phyloP scores from a whole-genome alignment of 805 yeast species.

The Candida railenensis region DNA sequence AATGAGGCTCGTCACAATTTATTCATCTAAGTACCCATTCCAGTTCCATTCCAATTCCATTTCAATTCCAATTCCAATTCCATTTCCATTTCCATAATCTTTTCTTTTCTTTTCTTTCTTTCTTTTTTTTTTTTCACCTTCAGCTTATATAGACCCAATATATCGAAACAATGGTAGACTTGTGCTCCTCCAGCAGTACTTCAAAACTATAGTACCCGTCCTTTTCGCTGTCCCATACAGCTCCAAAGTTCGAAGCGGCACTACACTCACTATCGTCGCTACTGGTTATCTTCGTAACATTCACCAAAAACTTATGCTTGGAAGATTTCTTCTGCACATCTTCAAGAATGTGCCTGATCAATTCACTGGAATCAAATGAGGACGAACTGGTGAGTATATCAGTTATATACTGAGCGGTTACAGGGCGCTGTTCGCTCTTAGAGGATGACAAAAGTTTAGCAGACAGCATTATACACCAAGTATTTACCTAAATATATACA shows the following conservation, averaged over 20 bases:
- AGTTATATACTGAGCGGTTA: slow-evolving; percentile 14
- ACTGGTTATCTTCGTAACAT: slow-evolving; percentile 34
- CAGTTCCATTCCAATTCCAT: not conserved
- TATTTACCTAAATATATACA: not conserved
- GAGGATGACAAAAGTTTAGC: slow-evolving; percentile 7
- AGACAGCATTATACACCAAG: not conserved
- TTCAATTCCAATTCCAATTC: not conserved
- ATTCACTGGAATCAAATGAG: slow-evolving; percentile 15
- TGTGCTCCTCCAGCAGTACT: slow-evolving; percentile 13
- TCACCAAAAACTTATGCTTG: slow-evolving; percentile 55
- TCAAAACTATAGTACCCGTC: slow-evolving; percentile 52
- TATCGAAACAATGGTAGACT: slow-evolving; percentile 5
- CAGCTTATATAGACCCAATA: slow-evolving; percentile 9
- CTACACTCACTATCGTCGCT: slow-evolving; percentile 17
- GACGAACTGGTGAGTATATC: slow-evolving; percentile 9
- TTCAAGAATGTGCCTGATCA: slow-evolving; percentile 31
- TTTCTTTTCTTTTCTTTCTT: not conserved
- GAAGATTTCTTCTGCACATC: slow-evolving; percentile 46
- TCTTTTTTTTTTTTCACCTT: not conserved
- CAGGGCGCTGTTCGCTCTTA: slow-evolving; percentile 18
- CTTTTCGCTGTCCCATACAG: slow-evolving; percentile 54
- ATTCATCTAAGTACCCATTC: too few species aligned
- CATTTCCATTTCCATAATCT: not conserved
- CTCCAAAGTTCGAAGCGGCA: slow-evolving; percentile 44
- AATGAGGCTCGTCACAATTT: too few species aligned